Base-by-base conservation (phyloP, 2,329 filamentous ascomycete genomes). In the Truncatella angustata region DNA sequence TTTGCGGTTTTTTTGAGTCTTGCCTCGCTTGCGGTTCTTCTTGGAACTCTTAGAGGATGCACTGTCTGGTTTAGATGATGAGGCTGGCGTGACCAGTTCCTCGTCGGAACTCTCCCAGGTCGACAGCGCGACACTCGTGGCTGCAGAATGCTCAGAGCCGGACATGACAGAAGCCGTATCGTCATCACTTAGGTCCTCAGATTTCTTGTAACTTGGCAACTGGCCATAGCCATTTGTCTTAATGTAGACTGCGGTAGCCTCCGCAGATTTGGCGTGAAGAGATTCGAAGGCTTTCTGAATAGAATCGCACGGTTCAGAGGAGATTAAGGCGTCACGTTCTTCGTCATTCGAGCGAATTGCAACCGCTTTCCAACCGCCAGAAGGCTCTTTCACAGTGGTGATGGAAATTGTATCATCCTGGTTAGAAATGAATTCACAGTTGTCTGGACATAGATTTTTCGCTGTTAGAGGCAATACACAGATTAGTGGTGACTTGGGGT, bases 401-500 rank as follows among this genome's bases (percentile, higher is more conserved):
- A 66, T 57, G 20, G 56, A 53, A 43, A 67, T 53, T 11, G 55
- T 52, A 43, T 64, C 65, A 54, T 61, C 56, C 47, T 58, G 62
- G 21, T 36, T 47, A 14, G 60, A 51, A 52, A 67, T 50, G 51
- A 66, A 67, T 44, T 64, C 60, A 57, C 65, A 66, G 48, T 67
- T 67, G 62, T 51, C 54, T 56, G 11, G 3, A 24, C 26, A n/a
- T n/a, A n/a, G 11, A 7, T 12, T 16, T 18, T 24, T 18, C 21
- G 37, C 34, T 10, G 28, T 3, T 10, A 24, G 32, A 5, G n/a
- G 4, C 11, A 28, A 28, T 16, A 12, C 6, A 14, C 14, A 20
- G 18, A 14, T 24, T 16, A 45, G 11, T 36, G 32, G 37, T 6
- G 7, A 18, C 14, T 20, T 11, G 5, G n/a, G 28, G 7, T 32